Evolutionary conservation across 805 yeast species (phyloP), one percentile per base, ranked within the genome.

Genomic region (Candida ovalis): DNA sequence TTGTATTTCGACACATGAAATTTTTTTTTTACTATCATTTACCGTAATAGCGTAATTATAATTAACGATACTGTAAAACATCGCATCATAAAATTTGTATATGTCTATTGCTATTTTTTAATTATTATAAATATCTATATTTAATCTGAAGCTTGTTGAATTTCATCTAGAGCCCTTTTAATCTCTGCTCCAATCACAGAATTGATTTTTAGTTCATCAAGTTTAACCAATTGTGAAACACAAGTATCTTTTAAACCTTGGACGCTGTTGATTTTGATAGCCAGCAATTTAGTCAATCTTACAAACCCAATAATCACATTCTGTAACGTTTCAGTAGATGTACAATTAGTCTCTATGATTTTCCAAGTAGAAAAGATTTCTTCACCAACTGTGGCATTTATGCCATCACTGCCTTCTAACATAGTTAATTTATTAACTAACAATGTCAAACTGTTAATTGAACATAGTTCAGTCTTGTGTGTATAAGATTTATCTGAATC

Each of bases 261-360:
- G 32, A 46, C 48, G n/a, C 6, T n/a, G 4, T 36, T 40, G 21
- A 25, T 12, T 24, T 42, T 50, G 4, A n/a, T 15, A 17, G 39
- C 30, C 4, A 61, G 27, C n/a, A 49, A 23, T n/a, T 50, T 49
- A 1, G 62, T 53, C 4, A 56, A 22, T 33, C 68, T 60, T 6
- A 63, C 66, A 45, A 70, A 75, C 25, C 79, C 80, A 19, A 84
- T 62, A 46, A 83, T 74, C 3, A 84, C 87, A 50, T 75, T 78
- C 57, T 86, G 92, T 35, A 65, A 46, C 22, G 61, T 59, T 23
- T 56, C 61, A n/a, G 50, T 45, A 12, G 54, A 41, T 3, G 57
- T 44, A 40, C 61, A 55, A 3, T 46, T 27, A 1, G 42, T 43
- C 5, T 59, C 42, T 2, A 59, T 43, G 1, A 40, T 25, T 1